A percentile compares a stretch with the other conserved stretches of the same genome.
These are phyloP conservation scores for Coemansia sp. DNA, from an alignment of 371 early-diverging fungal genomes.

Conservation along the genomic window DNA sequence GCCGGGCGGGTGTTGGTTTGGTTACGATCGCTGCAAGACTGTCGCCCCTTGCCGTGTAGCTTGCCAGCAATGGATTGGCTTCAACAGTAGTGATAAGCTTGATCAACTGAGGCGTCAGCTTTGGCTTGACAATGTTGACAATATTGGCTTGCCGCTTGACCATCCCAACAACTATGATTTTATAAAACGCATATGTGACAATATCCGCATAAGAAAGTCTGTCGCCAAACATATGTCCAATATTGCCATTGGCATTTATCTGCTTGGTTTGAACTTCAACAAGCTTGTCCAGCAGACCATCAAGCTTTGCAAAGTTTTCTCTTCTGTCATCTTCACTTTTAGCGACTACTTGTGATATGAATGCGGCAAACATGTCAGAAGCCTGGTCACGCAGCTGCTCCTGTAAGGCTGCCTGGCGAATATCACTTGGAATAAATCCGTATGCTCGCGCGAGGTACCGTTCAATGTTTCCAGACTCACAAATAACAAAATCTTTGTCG, in stretches of 20 bases:
- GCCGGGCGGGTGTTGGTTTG: no score
- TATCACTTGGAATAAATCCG: slow-evolving; percentile 43
- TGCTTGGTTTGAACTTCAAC: slow-evolving; percentile 23
- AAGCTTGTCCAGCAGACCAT: slow-evolving; percentile 8
- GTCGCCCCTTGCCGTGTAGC: background rate
- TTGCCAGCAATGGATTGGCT: slow-evolving; percentile 1
- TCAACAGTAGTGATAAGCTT: slow-evolving; percentile 10
- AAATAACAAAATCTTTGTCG: slow-evolving; percentile 37
- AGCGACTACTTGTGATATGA: background rate
- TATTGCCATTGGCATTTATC: slow-evolving; percentile 44
- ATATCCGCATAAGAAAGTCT: slow-evolving; percentile 43
- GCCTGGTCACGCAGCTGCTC: slow-evolving; percentile 40
- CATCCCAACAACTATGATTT: background rate
- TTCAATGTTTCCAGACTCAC: slow-evolving; percentile 55
- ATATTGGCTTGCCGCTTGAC: background rate
- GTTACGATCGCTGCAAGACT: background rate
- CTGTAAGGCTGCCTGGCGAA: slow-evolving; percentile 24
- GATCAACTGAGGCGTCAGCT: slow-evolving; percentile 29
- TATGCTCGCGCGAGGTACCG: slow-evolving; percentile 56
- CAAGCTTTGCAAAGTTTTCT: background rate
- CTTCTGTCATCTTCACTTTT: slow-evolving; percentile 16
- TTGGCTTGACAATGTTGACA: background rate
- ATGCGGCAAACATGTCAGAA: background rate
- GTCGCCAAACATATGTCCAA: slow-evolving; percentile 47
- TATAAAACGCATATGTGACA: slow-evolving; percentile 27